Base-by-base conservation (phyloP, 257 asterid species). In the Nicotiana otophora region DNA sequence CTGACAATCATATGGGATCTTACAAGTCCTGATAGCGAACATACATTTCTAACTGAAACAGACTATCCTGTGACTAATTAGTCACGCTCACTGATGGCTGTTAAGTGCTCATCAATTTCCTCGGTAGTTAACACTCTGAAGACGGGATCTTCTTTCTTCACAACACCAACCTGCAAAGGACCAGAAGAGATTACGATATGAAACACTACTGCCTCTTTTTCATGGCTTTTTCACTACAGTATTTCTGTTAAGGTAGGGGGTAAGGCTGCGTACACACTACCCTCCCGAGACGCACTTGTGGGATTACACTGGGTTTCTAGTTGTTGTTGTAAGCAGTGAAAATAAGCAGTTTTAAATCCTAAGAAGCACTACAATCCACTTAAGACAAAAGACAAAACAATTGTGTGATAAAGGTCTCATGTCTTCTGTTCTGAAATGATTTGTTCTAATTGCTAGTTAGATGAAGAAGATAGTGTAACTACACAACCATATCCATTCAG, bases 61-160 rank as follows among this genome's bases (percentile, higher is more conserved):
- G 28, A 75, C 28, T 7, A 51, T 48, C 46, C 10, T 7, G 46
- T 7, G 28, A 46, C 63, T 51, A 53, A 85, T 91, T 85, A 96
- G 89, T 96, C 99, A 7, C 99, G 98, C 89, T 96, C 98, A 34
- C 99, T 96, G 85, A 96, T 96, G 63, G 99, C 97, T 46, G 98
- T 94, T 78, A 96, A 87, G 87, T 96, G 99, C 87, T 94, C 99
- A 0, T 96, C 99, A 33, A 96, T 93, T 91, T 93, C 98, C 81
- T 96, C 99, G 0, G 99, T 96, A 4, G 97, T 82, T 86, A 96
- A 81, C 51, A 90, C 97, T 88, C 89, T 91, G 84, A 96, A 96
- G 82, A 87, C 65, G 53, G 91, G 89, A 70, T 92, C 90, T 53
- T 91, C 99, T 88, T 91, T 87, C 88, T 88, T 89, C 92, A 96